Conservation (phyloP, 768 basidiomycete species). For the Lentinula raphanica region DNA sequence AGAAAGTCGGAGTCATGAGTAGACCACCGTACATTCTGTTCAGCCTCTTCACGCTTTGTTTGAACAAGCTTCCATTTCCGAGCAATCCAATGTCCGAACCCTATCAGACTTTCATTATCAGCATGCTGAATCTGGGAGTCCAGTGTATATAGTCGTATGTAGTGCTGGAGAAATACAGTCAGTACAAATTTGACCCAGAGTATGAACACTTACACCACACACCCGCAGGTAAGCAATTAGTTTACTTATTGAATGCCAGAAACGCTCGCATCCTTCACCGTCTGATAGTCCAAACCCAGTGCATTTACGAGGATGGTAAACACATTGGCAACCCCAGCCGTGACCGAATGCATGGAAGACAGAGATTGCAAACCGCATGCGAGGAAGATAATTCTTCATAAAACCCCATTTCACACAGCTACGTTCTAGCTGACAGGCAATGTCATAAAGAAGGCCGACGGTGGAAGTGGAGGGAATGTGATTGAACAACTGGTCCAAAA, state of each 20-base stretch:
- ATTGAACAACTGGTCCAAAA: slow-evolving; percentile 28
- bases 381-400: slow-evolving; percentile 14
- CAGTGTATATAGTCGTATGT: slow-evolving; percentile 13
- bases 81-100: slow-evolving; percentile 13
- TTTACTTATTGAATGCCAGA: too few species aligned
- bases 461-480: too few species aligned
- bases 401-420: too few species aligned
- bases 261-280: too few species aligned
- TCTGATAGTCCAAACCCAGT: too few species aligned
- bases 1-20: neutral
- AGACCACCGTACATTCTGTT: neutral
- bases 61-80: too few species aligned
- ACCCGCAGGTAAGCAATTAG: slow-evolving; percentile 17
- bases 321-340: slow-evolving; percentile 31
- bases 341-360: slow-evolving; percentile 38
- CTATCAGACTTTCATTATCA: slow-evolving; percentile 5
- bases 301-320: slow-evolving; percentile 29
- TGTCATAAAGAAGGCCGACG: too few species aligned
- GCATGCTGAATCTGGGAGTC: slow-evolving; percentile 11
- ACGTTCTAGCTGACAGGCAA: too few species aligned
- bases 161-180: slow-evolving; percentile 8
- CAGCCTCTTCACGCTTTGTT: neutral
- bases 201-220: slow-evolving; percentile 13
- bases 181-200: neutral
- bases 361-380: slow-evolving; percentile 23